These are phyloP conservation scores for Chlamydomonas applanata DNA, from an alignment of 139 green algal species.

Conservation along the genomic window DNA sequence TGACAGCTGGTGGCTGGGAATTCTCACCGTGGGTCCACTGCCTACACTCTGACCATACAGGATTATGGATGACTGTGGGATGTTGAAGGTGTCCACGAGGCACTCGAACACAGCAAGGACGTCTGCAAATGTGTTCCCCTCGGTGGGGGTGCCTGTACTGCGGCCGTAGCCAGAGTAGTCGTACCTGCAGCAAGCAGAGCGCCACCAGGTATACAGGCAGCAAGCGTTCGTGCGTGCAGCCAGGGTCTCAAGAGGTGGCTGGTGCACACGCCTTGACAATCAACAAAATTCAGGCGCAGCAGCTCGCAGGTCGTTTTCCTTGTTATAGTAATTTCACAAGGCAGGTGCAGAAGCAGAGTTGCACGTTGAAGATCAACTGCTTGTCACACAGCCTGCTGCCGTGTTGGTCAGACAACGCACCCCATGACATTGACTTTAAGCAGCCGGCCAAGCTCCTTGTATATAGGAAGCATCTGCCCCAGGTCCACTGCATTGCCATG, in stretches of 20 bases:
- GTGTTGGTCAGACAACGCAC: slow-evolving; percentile 34
- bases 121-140: slow-evolving; percentile 60
- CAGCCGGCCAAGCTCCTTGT: slow-evolving; percentile 63
- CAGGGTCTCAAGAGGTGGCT: too few species aligned
- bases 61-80: slow-evolving; percentile 49
- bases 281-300: too few species aligned
- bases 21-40: slow-evolving; percentile 66
- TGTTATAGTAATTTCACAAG: too few species aligned
- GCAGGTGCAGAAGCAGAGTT: too few species aligned
- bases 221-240: too few species aligned
- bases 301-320: too few species aligned
- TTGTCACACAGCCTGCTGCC: slow-evolving; percentile 18
- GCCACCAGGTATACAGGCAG: too few species aligned
- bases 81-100: slow-evolving; percentile 37
- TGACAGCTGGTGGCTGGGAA: too few species aligned
- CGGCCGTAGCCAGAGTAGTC: slow-evolving; percentile 43
- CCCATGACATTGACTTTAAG: slow-evolving; percentile 73
- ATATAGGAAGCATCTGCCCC: slow-evolving; percentile 85
- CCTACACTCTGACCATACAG: slow-evolving; percentile 91
- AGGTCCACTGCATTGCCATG: slow-evolving; percentile 95
- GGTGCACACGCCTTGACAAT: too few species aligned
- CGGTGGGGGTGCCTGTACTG: slow-evolving; percentile 43
- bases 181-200: slow-evolving; percentile 18
- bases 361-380: too few species aligned
- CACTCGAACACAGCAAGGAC: slow-evolving; percentile 53